A percentile compares a stretch with the other conserved stretches of the same genome.
These are phyloP conservation scores for Umbelopsis isabellina DNA, from an alignment of 192 early-diverging fungal genomes.

Conservation along the genomic window DNA sequence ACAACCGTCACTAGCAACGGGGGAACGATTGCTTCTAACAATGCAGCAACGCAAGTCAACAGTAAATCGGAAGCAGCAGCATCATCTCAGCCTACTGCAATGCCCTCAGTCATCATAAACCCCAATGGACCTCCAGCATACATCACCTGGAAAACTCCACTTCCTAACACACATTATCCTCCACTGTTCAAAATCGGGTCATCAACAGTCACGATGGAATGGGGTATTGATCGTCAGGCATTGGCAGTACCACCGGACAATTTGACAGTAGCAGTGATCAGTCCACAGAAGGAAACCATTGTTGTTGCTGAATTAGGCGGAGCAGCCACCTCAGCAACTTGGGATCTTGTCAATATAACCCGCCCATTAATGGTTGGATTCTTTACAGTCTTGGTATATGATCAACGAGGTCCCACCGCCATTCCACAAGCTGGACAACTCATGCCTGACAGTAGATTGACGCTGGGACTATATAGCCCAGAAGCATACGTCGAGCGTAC, in stretches of 20 bases:
- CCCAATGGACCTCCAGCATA: slow-evolving; percentile 36
- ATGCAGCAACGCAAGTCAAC: too few relatives aligned
- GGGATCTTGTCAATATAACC: slow-evolving; percentile 28
- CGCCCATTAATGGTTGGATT: slow-evolving; percentile 40
- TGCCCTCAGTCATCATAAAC: background rate
- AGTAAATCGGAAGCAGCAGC: too few relatives aligned
- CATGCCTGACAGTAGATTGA: slow-evolving; percentile 36
- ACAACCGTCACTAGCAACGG: too few relatives aligned
- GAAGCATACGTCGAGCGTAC: slow-evolving; percentile 39
- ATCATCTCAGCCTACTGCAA: background rate
- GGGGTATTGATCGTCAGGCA: slow-evolving; percentile 31
- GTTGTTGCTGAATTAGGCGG: slow-evolving; percentile 28
- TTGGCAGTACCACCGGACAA: slow-evolving; percentile 34
- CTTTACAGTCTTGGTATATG: slow-evolving; percentile 37
- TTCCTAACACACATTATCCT: slow-evolving; percentile 37
- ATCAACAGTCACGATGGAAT: slow-evolving; percentile 36
- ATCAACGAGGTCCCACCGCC: slow-evolving; percentile 41
- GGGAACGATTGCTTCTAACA: too few relatives aligned
- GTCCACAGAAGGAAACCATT: slow-evolving; percentile 40
- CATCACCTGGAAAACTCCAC: slow-evolving; percentile 41
- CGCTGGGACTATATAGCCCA: slow-evolving; percentile 33
- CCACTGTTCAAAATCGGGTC: slow-evolving; percentile 41
- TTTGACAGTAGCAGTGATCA: slow-evolving; percentile 34
- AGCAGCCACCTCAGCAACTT: slow-evolving; percentile 34
- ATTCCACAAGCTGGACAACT: slow-evolving; percentile 39